Conservation (phyloP, 1,139 yeast genomes). For the Torulaspora globosa region DNA sequence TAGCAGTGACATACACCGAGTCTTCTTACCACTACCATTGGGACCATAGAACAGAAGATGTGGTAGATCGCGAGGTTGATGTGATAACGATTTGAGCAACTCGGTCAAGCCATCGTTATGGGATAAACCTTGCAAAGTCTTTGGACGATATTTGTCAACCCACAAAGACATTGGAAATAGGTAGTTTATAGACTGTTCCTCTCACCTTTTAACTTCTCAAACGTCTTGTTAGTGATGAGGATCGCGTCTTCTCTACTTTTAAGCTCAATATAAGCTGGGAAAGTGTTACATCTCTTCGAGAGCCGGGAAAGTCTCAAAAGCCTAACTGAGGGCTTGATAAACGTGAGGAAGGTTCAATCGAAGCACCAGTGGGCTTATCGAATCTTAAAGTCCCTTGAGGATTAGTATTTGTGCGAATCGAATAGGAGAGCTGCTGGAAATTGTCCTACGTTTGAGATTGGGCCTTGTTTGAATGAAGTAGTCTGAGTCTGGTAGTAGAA, state of each 20-base stretch:
- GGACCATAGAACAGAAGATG: conserved; percentile 92
- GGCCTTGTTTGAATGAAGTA: background rate
- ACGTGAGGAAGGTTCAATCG: background rate
- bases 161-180: conserved; percentile 73
- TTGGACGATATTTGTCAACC: conserved; percentile 94
- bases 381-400: background rate
- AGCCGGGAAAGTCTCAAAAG: background rate
- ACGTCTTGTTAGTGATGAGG: background rate
- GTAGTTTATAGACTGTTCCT: background rate
- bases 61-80: conserved; percentile 64
- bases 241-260: conserved; percentile 1
- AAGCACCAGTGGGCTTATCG: background rate
- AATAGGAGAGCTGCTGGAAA: background rate
- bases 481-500: background rate
- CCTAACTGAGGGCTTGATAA: background rate
- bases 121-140: conserved; percentile 55
- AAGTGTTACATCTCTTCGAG: background rate
- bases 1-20: conserved; percentile 79
- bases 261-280: background rate
- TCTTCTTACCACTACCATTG: conserved; percentile 94
- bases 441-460: background rate
- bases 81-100: conserved; percentile 54
- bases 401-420: background rate
- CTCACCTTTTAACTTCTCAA: no score
- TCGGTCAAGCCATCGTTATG: conserved; percentile 65